Evolutionary conservation across 2,329 filamentous ascomycete species (phyloP).

Genomic region (Sarocladium oryzae): DNA sequence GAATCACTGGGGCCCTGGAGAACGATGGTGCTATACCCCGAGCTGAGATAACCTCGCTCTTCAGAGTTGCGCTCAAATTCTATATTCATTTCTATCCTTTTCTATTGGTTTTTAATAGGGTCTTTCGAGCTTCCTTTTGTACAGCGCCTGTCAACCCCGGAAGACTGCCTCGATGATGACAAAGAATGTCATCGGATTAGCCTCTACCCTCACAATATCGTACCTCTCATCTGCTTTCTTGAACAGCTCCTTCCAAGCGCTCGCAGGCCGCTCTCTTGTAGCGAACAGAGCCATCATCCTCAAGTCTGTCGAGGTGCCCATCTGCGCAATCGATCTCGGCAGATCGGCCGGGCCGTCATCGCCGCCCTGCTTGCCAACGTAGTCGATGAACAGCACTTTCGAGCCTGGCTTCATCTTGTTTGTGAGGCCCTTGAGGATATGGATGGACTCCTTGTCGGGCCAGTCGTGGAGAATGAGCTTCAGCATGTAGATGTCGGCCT

Average conservation of each 20-base stretch:
- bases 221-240: slow-evolving; percentile 38
- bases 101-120: not conserved
- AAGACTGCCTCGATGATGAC: slow-evolving; percentile 31
- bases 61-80: not conserved
- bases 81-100: not conserved
- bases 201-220: slow-evolving; percentile 29
- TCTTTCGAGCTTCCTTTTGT: not conserved
- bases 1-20: slow-evolving; percentile 8
- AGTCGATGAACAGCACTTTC: slow-evolving; percentile 31
- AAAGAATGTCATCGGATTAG: slow-evolving; percentile 29
- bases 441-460: slow-evolving; percentile 36
- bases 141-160: slow-evolving; percentile 17
- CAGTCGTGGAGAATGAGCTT: slow-evolving; percentile 51
- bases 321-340: slow-evolving; percentile 30
- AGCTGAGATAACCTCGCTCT: not conserved
- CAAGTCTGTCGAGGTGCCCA: slow-evolving; percentile 38
- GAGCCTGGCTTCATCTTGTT: slow-evolving; percentile 39
- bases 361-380: slow-evolving; percentile 28
- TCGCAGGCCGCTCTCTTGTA: slow-evolving; percentile 36
- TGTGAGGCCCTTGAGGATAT: slow-evolving; percentile 34
- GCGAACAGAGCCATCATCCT: slow-evolving; percentile 45
- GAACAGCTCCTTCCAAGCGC: slow-evolving; percentile 40
- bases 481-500: slow-evolving; percentile 44
- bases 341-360: slow-evolving; percentile 18
- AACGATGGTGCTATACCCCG: slow-evolving; percentile 22